phyloP scores from a whole-genome alignment of 2,329 filamentous ascomycete species.

The Rasamsonia emersonii region DNA sequence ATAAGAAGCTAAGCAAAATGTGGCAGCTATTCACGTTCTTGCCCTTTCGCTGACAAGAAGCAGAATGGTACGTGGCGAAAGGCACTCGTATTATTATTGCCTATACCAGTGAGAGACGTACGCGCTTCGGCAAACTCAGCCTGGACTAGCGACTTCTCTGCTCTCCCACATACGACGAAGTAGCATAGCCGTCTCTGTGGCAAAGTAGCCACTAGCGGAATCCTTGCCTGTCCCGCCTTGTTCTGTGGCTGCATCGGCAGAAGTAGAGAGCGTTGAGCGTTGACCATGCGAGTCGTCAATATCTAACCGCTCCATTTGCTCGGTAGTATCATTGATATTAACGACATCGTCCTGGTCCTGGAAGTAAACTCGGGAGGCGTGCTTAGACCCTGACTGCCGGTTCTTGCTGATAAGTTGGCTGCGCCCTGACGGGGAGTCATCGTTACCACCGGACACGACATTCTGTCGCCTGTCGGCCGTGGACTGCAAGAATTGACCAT shows the following conservation, averaged over 20 bases:
- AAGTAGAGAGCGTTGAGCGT: constrained; percentile 26
- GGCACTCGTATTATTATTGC: constrained; percentile 1
- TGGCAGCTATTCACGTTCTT: too few species aligned
- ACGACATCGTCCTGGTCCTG: constrained; percentile 24
- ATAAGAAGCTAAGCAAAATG: too few species aligned
- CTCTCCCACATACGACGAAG: constrained; percentile 37
- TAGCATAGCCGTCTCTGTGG: constrained; percentile 30
- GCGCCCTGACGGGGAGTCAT: constrained; percentile 10
- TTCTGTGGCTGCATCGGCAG: constrained; percentile 21
- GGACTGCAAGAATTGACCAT: constrained; percentile 15
- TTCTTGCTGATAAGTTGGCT: constrained; percentile 15
- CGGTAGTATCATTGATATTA: constrained; percentile 13
- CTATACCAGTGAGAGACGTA: too few species aligned
- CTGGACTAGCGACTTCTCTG: constrained; percentile 30
- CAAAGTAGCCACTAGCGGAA: constrained; percentile 16
- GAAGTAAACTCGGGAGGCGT: constrained; percentile 21
- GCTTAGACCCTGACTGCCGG: constrained; percentile 12
- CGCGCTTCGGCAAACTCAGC: constrained; percentile 15
- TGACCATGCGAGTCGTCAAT: constrained; percentile 22
- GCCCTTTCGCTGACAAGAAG: too few species aligned
- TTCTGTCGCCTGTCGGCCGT: constrained; percentile 14
- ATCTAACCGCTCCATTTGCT: constrained; percentile 10
- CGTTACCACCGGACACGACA: constrained; percentile 3
- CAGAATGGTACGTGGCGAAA: too few species aligned
- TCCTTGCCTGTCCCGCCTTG: constrained; percentile 14